phyloP scores from a whole-genome alignment of 2,329 filamentous ascomycete genomes.

The Juglanconis sp. region DNA sequence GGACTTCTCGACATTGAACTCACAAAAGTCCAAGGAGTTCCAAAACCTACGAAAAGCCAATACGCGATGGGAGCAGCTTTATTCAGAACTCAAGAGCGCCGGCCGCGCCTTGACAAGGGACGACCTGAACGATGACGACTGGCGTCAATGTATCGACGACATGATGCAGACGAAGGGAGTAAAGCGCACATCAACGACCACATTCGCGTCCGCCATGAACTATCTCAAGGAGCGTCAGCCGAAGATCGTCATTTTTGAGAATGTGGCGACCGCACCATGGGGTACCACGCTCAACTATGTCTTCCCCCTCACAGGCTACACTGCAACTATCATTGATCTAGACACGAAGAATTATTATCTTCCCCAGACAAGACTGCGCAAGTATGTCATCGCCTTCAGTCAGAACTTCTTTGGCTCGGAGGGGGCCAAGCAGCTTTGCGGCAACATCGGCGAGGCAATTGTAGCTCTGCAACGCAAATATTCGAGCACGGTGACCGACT shows the following conservation, averaged over 20 bases:
- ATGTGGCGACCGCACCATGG: conserved; percentile 64
- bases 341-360: conserved; percentile 73
- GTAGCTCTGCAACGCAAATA: conserved; percentile 48
- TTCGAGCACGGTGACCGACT: conserved; percentile 60
- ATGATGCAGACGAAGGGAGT: conserved; percentile 2
- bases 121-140: conserved; percentile 12
- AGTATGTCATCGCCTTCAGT: conserved; percentile 58
- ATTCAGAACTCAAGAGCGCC: conserved; percentile 48
- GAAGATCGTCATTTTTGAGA: conserved; percentile 67
- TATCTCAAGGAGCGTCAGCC: conserved; percentile 45
- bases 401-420: conserved; percentile 29
- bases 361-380: conserved; percentile 64
- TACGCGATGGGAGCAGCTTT: conserved; percentile 36
- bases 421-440: conserved; percentile 24
- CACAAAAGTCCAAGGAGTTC: conserved; percentile 26
- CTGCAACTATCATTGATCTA: conserved; percentile 43
- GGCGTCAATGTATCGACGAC: conserved; percentile 6
- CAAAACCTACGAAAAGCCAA: not conserved
- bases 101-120: conserved; percentile 36
- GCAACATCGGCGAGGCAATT: conserved; percentile 45
- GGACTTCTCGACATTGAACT: conserved; percentile 68
- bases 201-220: conserved; percentile 24
- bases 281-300: conserved; percentile 38
- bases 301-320: conserved; percentile 52
- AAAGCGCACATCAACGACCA: conserved; percentile 20